Evolutionary conservation across 805 yeast genomes (phyloP).

Genomic region (Ogataea nitratoaversa): DNA sequence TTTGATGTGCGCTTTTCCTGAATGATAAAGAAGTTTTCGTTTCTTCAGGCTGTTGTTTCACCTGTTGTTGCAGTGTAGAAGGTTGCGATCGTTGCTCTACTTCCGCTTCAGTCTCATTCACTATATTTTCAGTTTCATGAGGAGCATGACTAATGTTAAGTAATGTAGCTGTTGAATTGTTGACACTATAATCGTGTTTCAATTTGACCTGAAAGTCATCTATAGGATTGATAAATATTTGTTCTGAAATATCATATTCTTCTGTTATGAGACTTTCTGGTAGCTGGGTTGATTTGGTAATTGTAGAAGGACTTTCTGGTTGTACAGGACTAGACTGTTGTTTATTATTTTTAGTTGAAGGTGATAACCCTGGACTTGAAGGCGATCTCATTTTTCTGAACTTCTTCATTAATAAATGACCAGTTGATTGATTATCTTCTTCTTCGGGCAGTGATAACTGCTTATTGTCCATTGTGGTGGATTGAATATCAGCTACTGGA

Average conservation of each 20-base stretch:
- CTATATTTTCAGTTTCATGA: too few species aligned
- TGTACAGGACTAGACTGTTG: too few species aligned
- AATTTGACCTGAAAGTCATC: constrained; percentile 27
- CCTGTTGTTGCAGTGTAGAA: not conserved
- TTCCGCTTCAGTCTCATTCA: too few species aligned
- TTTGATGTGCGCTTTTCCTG: constrained; percentile 25
- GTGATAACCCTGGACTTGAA: constrained; percentile 24
- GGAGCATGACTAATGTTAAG: constrained; percentile 6
- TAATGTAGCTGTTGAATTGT: constrained; percentile 26
- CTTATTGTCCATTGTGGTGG: too few species aligned
- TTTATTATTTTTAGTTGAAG: constrained; percentile 1
- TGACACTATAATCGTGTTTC: constrained; percentile 30
- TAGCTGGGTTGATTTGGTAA: constrained; percentile 4
- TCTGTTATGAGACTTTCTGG: constrained; percentile 7
- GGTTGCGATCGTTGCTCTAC: too few species aligned
- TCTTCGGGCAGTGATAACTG: not conserved
- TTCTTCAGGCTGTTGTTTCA: constrained; percentile 1
- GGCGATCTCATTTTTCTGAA: constrained; percentile 33
- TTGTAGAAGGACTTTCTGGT: too few species aligned
- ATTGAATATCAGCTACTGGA: too few species aligned
- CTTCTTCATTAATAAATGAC: constrained; percentile 28
- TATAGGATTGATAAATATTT: constrained; percentile 18
- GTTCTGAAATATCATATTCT: constrained; percentile 27
- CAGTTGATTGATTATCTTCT: constrained; percentile 9
- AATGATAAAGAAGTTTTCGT: constrained; percentile 1